Conservation (phyloP, 2,329 filamentous ascomycete genomes). For the Colletotrichum costaricense region DNA sequence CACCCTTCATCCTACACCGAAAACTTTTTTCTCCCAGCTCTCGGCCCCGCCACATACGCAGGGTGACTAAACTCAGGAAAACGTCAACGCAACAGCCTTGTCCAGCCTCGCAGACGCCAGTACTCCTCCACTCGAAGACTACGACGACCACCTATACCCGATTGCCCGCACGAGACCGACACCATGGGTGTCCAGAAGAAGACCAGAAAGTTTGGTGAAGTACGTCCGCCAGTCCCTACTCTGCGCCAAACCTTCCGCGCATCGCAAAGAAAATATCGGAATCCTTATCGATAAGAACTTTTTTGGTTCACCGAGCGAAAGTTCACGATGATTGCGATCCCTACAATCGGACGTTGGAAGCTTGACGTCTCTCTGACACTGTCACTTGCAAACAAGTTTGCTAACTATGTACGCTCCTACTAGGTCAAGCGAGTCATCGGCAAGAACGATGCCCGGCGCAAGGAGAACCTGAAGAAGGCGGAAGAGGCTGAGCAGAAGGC, state of each 20-base stretch:
- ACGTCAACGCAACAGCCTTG: slow-evolving; percentile 20
- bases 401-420: slow-evolving; percentile 4
- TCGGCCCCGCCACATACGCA: slow-evolving; percentile 14
- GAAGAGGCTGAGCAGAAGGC: slow-evolving; percentile 65
- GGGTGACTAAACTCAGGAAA: not conserved
- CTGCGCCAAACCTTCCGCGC: slow-evolving; percentile 20
- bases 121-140: not conserved
- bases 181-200: slow-evolving; percentile 89
- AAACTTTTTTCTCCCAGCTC: slow-evolving; percentile 27
- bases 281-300: slow-evolving; percentile 31
- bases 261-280: not conserved
- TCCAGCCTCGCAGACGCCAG: slow-evolving; percentile 23
- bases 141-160: not conserved
- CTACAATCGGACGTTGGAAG: not conserved
- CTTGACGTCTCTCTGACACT: too few relatives aligned
- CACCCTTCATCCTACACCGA: slow-evolving; percentile 14
- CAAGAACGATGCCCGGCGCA: slow-evolving; percentile 81
- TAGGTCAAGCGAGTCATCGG: slow-evolving; percentile 86
- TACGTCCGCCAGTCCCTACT: slow-evolving; percentile 46
- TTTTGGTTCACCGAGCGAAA: not conserved
- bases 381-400: not conserved
- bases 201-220: slow-evolving; percentile 88
- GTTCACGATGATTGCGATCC: slow-evolving; percentile 41
- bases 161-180: not conserved
- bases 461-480: slow-evolving; percentile 80